Conservation (phyloP, 2,329 filamentous ascomycete species). For the Verticillium nubilum region DNA sequence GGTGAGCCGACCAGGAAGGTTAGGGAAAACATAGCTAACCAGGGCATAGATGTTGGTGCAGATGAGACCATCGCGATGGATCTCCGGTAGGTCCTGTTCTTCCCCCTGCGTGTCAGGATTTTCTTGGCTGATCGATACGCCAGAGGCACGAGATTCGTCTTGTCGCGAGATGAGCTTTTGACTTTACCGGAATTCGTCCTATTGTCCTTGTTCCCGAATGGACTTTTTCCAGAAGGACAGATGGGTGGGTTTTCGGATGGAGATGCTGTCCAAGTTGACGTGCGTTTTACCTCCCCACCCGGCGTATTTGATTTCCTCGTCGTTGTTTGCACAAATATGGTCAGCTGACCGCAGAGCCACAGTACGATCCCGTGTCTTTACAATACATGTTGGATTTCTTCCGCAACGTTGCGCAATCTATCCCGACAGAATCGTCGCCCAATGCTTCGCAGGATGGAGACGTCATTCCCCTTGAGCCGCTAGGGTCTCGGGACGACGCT, state of each 20-base stretch:
- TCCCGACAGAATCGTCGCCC: slow-evolving; percentile 69
- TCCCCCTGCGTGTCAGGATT: slow-evolving; percentile 14
- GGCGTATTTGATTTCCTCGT: not conserved
- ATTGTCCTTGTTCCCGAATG: slow-evolving; percentile 95
- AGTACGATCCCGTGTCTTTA: slow-evolving; percentile 95
- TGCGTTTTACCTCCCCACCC: slow-evolving; percentile 47
- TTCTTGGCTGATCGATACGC: slow-evolving; percentile 15
- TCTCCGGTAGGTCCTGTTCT: slow-evolving; percentile 61
- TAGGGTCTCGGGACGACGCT: slow-evolving; percentile 66
- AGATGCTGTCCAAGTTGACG: slow-evolving; percentile 95
- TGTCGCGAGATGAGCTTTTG: slow-evolving; percentile 90
- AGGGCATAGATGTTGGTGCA: slow-evolving; percentile 61
- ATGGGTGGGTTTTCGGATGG: slow-evolving; percentile 85
- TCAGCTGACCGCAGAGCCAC: slow-evolving; percentile 15
- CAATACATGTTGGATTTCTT: slow-evolving; percentile 99
- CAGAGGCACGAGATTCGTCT: slow-evolving; percentile 87
- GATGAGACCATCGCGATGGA: slow-evolving; percentile 96
- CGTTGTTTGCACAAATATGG: not conserved
- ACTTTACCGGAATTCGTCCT: slow-evolving; percentile 97
- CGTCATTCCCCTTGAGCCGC: slow-evolving; percentile 62
- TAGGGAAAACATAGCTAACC: slow-evolving; percentile 3
- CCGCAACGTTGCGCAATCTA: slow-evolving; percentile 92
- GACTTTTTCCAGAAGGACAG: slow-evolving; percentile 94
- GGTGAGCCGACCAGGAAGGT: too few relatives aligned
- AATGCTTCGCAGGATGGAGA: slow-evolving; percentile 59